phyloP scores from a whole-genome alignment of 495 filamentous ascomycete species.

The Elasticomyces elasticus region DNA sequence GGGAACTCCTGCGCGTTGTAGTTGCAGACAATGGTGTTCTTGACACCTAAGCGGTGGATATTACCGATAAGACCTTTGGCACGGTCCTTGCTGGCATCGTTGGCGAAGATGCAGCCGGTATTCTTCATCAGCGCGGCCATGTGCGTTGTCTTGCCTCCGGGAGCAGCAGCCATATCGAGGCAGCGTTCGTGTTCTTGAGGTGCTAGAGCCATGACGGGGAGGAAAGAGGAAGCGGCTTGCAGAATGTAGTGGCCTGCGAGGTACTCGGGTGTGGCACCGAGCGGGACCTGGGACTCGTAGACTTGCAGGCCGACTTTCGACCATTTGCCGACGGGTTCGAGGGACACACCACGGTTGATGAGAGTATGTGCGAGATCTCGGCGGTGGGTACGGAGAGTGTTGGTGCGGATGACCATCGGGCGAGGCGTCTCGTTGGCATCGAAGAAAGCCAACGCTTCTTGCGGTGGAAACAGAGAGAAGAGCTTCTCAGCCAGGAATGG shows the following conservation, averaged over 20 bases:
- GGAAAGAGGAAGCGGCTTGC: constrained; percentile 92
- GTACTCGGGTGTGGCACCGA: constrained; percentile 97
- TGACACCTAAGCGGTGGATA: constrained; percentile 85
- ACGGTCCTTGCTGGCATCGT: constrained; percentile 87
- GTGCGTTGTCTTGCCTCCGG: constrained; percentile 94
- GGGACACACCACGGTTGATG: constrained; percentile 92
- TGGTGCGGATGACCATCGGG: constrained; percentile 82
- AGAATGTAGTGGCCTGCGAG: constrained; percentile 95
- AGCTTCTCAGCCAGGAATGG: constrained; percentile 77
- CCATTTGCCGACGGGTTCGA: constrained; percentile 97
- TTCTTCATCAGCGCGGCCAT: constrained; percentile 97
- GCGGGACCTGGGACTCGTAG: constrained; percentile 84
- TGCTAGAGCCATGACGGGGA: constrained; percentile 93
- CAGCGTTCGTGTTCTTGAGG: constrained; percentile 87
- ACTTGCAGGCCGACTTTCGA: constrained; percentile 94
- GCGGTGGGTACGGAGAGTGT: constrained; percentile 86
- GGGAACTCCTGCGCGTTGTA: constrained; percentile 90
- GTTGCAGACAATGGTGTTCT: constrained; percentile 90
- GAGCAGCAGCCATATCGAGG: constrained; percentile 93
- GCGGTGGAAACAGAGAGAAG: constrained; percentile 79
- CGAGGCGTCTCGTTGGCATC: constrained; percentile 92
- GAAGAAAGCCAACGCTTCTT: constrained; percentile 96
- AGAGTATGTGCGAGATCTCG: constrained; percentile 85
- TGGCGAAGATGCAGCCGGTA: constrained; percentile 90
- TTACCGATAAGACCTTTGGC: constrained; percentile 96